A percentile compares a stretch with the other conserved stretches of the same genome.
phyloP scores from a whole-genome alignment of 257 asterid species.

The Cruciata laevipes region DNA sequence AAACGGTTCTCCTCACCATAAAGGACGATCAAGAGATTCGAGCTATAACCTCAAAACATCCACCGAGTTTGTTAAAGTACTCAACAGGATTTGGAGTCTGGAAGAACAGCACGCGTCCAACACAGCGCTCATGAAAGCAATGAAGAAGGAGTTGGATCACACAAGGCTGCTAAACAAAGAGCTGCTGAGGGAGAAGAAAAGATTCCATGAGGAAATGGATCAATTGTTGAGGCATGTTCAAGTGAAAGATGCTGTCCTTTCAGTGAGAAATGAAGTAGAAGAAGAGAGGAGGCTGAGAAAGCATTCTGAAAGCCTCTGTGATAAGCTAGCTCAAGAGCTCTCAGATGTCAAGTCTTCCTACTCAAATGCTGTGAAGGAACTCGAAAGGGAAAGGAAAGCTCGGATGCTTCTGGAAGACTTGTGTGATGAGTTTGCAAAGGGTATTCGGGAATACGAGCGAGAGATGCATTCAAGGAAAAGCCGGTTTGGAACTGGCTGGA shows the following conservation, averaged over 20 bases:
- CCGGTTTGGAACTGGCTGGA: conserved; percentile 29
- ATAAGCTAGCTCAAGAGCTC: conserved; percentile 49
- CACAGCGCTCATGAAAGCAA: conserved; percentile 49
- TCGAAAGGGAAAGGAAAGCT: conserved; percentile 54
- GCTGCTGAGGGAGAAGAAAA: conserved; percentile 49
- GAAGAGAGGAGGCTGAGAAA: conserved; percentile 53
- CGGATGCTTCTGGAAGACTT: conserved; percentile 59
- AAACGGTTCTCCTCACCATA: conserved; percentile 29
- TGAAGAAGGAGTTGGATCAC: conserved; percentile 50
- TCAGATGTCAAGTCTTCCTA: conserved; percentile 42
- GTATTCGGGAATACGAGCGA: conserved; percentile 57
- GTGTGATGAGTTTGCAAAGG: conserved; percentile 87
- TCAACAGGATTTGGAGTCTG: conserved; percentile 84
- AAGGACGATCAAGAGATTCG: conserved; percentile 43
- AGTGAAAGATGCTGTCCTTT: conserved; percentile 29
- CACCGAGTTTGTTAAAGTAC: conserved; percentile 68
- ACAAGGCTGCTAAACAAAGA: conserved; percentile 39
- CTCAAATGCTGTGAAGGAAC: conserved; percentile 39
- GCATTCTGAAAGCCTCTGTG: conserved; percentile 47
- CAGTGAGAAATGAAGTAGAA: conserved; percentile 37
- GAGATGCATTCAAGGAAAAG: conserved; percentile 49
- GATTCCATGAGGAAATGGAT: conserved; percentile 37
- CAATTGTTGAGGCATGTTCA: conserved; percentile 34
- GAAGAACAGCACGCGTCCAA: conserved; percentile 71
- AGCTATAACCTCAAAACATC: conserved; percentile 61